These are phyloP conservation scores for Pleurotus citrinopileatus DNA, from an alignment of 768 basidiomycete species.

Conservation along the genomic window DNA sequence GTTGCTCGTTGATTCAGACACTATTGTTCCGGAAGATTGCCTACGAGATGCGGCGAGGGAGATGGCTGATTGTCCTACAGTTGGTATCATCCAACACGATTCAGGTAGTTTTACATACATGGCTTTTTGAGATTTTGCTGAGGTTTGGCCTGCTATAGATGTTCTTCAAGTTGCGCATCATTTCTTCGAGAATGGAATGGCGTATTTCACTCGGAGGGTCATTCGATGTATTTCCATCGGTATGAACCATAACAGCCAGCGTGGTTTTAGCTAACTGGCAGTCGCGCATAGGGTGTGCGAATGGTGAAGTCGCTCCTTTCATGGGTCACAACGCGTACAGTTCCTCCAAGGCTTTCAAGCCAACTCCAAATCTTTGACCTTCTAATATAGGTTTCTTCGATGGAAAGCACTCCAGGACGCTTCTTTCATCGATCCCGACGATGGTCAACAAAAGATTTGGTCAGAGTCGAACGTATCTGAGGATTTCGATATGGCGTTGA, in stretches of 20 bases:
- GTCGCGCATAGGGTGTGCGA: conserved; percentile 53
- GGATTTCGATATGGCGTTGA: conserved; percentile 78
- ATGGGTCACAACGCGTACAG: conserved; percentile 76
- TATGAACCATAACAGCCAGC: conserved; percentile 24
- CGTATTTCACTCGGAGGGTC: conserved; percentile 80
- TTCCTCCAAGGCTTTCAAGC: neutral
- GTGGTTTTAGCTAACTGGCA: conserved; percentile 14
- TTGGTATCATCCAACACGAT: conserved; percentile 89
- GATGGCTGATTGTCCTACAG: conserved; percentile 67
- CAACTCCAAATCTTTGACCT: neutral
- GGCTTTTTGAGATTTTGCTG: too few species aligned
- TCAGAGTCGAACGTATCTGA: conserved; percentile 75
- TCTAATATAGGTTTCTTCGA: conserved; percentile 54
- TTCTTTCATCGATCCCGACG: conserved; percentile 62
- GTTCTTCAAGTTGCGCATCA: conserved; percentile 85
- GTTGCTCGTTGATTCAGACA: conserved; percentile 77
- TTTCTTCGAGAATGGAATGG: conserved; percentile 88
- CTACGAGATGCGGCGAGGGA: conserved; percentile 84
- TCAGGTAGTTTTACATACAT: conserved; percentile 41
- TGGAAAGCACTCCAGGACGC: conserved; percentile 89
- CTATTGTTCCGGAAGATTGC: conserved; percentile 79
- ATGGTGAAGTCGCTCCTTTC: conserved; percentile 80
- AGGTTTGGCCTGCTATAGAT: too few species aligned
- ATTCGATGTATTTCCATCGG: conserved; percentile 74
- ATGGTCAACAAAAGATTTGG: conserved; percentile 74